phyloP scores from a whole-genome alignment of 139 green algal species.

The Gonium pectorale region DNA sequence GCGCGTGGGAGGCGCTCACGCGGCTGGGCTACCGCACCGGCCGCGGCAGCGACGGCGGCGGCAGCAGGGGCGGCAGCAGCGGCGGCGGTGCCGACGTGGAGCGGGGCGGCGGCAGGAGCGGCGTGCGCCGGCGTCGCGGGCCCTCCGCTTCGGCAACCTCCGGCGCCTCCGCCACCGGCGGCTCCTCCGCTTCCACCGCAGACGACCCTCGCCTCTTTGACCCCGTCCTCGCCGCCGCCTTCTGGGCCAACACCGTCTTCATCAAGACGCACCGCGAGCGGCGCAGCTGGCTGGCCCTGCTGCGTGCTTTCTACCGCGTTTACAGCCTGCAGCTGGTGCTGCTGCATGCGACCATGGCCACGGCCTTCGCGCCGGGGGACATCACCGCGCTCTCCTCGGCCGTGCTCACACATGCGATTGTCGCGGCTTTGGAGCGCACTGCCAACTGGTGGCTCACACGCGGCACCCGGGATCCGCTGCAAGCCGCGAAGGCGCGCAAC shows the following conservation, averaged over 20 bases:
- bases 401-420: slow-evolving; percentile 50
- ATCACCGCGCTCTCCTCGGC: slow-evolving; percentile 40
- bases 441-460: slow-evolving; percentile 45
- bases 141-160: no score
- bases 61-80: neutral
- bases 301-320: slow-evolving; percentile 73
- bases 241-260: slow-evolving; percentile 52
- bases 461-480: slow-evolving; percentile 1
- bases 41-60: neutral
- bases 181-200: neutral
- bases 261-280: slow-evolving; percentile 76
- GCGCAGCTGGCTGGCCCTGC: slow-evolving; percentile 56
- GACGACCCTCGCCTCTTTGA: slow-evolving; percentile 9
- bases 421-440: slow-evolving; percentile 34
- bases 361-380: slow-evolving; percentile 5
- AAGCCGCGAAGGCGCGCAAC: neutral
- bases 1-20: slow-evolving; percentile 23
- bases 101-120: neutral
- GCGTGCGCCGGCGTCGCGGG: no score
- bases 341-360: slow-evolving; percentile 66
- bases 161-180: neutral
- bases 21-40: slow-evolving; percentile 10
- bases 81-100: neutral
- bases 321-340: slow-evolving; percentile 72
- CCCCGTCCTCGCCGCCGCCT: slow-evolving; percentile 19